Conservation (phyloP, 2,329 filamentous ascomycete genomes). For the Tolypocladium pustulatum region DNA sequence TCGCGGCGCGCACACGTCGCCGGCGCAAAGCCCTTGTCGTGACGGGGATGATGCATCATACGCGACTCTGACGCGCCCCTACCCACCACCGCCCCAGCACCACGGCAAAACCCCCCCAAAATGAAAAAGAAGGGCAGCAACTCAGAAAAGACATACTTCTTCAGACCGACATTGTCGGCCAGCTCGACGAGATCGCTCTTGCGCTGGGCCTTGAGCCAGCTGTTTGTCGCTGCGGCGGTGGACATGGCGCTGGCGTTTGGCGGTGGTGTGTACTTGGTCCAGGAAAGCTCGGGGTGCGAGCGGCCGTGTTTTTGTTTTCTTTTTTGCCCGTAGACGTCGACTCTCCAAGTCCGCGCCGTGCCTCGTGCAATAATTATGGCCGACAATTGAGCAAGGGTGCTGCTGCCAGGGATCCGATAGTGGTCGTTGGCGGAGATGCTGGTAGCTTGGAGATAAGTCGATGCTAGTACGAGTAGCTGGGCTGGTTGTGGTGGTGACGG, state of each 20-base stretch:
- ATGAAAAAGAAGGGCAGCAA: not conserved
- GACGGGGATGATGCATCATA: not conserved
- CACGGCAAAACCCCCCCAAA: not conserved
- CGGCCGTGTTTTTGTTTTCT: not conserved
- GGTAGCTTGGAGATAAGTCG: not conserved
- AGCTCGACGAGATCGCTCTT: constrained; percentile 71
- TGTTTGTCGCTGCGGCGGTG: constrained; percentile 33
- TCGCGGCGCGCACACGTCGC: not conserved
- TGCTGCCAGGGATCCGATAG: not conserved
- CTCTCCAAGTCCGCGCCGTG: not conserved
- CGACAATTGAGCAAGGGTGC: not conserved
- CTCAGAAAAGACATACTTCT: constrained; percentile 48
- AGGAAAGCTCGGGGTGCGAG: not conserved
- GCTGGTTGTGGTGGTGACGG: constrained; percentile 5
- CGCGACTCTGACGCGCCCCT: not conserved
- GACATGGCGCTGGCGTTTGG: constrained; percentile 9
- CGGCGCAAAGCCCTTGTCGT: not conserved
- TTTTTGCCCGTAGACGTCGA: not conserved
- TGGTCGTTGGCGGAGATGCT: not conserved
- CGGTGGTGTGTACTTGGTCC: not conserved
- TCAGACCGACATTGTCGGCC: constrained; percentile 58
- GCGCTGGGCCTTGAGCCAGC: constrained; percentile 72
- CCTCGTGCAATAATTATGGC: no score
- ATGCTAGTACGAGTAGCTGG: no score
- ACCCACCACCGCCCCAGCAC: not conserved